A percentile compares a stretch with the other conserved stretches of the same genome.
These are phyloP conservation scores for Suhomyces kilbournensis DNA, from an alignment of 805 yeast species.

Conservation along the genomic window DNA sequence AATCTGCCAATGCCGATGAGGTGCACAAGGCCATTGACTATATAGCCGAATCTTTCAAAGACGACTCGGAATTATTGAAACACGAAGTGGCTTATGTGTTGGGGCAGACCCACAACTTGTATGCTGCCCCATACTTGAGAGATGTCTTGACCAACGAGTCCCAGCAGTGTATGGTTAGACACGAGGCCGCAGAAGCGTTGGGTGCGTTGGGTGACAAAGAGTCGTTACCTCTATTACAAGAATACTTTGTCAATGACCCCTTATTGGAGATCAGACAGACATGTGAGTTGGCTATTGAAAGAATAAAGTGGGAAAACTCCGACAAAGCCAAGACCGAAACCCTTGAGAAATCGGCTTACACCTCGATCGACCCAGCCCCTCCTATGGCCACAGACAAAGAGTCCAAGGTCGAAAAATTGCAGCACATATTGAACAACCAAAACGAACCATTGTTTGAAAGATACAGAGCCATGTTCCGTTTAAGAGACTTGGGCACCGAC, in stretches of 20 bases:
- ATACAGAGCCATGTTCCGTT: slow-evolving; percentile 97
- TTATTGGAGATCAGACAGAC: slow-evolving; percentile 90
- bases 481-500: slow-evolving; percentile 89
- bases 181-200: slow-evolving; percentile 98
- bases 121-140: slow-evolving; percentile 74
- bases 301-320: slow-evolving; percentile 89
- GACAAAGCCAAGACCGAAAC: slow-evolving; percentile 62
- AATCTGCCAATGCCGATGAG: slow-evolving; percentile 48
- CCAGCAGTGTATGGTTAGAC: slow-evolving; percentile 96
- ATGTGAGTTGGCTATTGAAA: slow-evolving; percentile 93
- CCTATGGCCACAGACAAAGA: slow-evolving; percentile 66
- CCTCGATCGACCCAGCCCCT: slow-evolving; percentile 97
- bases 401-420: slow-evolving; percentile 64
- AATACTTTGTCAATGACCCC: slow-evolving; percentile 71
- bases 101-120: slow-evolving; percentile 87
- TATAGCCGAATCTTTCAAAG: slow-evolving; percentile 80
- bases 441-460: slow-evolving; percentile 80
- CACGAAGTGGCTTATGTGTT: slow-evolving; percentile 97
- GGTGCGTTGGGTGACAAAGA: slow-evolving; percentile 89
- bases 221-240: slow-evolving; percentile 62
- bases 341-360: slow-evolving; percentile 72
- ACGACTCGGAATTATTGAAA: slow-evolving; percentile 83
- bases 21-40: slow-evolving; percentile 73
- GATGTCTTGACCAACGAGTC: slow-evolving; percentile 59
- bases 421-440: slow-evolving; percentile 71